phyloP scores from a whole-genome alignment of 2,329 filamentous ascomycete genomes.

The Xylariaceae sp. region DNA sequence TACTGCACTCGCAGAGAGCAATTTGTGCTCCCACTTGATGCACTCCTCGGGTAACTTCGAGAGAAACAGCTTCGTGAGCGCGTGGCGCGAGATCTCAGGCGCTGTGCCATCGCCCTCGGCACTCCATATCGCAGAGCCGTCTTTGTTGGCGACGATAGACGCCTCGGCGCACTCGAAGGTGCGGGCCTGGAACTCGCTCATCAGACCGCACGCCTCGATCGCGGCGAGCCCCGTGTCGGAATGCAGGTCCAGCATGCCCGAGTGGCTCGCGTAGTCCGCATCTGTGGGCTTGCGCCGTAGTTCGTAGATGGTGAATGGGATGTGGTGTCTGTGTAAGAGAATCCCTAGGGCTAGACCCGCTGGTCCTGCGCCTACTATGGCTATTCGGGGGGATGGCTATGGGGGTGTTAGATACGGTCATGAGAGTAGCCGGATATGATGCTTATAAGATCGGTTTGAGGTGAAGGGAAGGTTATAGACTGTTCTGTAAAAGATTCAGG shows the following conservation, averaged over 20 bases:
- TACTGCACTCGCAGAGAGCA: no score
- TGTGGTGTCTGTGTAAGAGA: not conserved
- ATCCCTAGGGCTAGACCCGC: not conserved
- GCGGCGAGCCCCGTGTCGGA: not conserved
- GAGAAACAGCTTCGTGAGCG: no score
- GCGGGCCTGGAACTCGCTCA: not conserved
- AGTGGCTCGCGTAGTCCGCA: not conserved
- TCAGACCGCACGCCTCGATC: not conserved
- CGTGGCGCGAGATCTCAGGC: constrained; percentile 1
- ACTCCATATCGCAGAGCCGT: not conserved
- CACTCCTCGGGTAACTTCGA: no score
- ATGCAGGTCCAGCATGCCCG: constrained; percentile 2
- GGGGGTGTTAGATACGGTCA: no score
- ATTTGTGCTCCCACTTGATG: no score
- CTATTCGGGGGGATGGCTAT: not conserved
- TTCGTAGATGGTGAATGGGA: constrained; percentile 7
- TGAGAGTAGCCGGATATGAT: no score
- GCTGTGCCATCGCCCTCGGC: not conserved
- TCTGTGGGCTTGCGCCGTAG: not conserved
- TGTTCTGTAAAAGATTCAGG: not conserved
- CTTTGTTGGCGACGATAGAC: not conserved
- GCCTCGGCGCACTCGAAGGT: not conserved
- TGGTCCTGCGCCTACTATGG: not conserved
- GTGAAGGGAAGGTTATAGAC: no score
- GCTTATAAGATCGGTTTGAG: no score